Evolutionary conservation across 345 rosid species (phyloP).

Genomic region (Eucalyptus erythrocorys): DNA sequence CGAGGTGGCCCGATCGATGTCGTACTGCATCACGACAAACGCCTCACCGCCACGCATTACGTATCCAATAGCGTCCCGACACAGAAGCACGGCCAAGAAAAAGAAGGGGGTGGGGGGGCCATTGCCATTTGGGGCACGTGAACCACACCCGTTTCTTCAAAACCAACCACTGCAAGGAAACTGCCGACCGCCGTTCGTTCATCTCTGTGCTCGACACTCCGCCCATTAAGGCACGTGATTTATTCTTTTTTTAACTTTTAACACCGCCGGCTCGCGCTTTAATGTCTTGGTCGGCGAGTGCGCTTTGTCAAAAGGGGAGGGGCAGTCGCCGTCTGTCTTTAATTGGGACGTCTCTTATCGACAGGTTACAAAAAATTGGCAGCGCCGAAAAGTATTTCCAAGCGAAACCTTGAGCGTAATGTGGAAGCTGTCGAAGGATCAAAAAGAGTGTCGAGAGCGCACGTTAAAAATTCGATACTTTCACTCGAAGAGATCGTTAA

Average conservation of each 20-base stretch:
- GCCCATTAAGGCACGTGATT: background rate
- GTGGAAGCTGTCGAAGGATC: background rate
- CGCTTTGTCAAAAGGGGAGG: background rate
- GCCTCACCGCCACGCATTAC: background rate
- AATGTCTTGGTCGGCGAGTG: background rate
- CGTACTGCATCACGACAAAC: background rate
- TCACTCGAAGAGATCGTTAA: fast-evolving
- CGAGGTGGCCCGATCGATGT: background rate
- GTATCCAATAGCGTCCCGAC: background rate
- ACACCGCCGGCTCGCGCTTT: background rate
- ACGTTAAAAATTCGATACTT: too few species aligned
- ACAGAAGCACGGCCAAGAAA: background rate
- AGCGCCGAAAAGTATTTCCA: too few species aligned
- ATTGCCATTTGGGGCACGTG: background rate
- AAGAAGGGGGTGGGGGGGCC: background rate
- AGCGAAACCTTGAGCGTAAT: background rate
- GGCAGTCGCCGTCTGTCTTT: background rate
- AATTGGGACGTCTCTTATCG: background rate
- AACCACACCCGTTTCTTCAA: background rate
- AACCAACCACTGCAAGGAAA: background rate
- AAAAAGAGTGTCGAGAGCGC: too few species aligned
- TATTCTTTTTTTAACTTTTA: background rate
- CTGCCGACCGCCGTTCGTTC: background rate
- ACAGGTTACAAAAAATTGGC: too few species aligned
- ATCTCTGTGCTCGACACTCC: too few species aligned